Evolutionary conservation across 2,329 filamentous ascomycete species (phyloP), one percentile per base, ranked within the genome.

Genomic region (Colletotrichum phormii): DNA sequence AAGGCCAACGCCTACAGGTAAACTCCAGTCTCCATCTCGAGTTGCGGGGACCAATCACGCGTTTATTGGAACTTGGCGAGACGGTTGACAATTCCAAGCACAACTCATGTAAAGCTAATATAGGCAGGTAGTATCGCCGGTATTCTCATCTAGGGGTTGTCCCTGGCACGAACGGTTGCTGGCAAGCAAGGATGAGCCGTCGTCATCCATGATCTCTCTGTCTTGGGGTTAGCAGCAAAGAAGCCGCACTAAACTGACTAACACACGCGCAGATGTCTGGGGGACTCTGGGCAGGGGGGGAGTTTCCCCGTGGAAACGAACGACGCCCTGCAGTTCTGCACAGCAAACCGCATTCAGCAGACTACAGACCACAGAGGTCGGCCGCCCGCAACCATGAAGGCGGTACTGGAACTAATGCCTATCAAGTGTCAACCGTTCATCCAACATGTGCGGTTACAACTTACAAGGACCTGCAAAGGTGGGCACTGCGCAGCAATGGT

Each of bases 71-170:
- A 42, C 37, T 42, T 42, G 42, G 42, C 42, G 18, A 9, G 24
- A 59, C 24, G 37, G 33, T 51, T 7, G 42, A 31, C 4, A 15
- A n/a, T 46, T 54, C 54, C 26, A 49, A 49, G 42, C 42, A 54
- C 13, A 64, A 57, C 54, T 64, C 65, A 49, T 24, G 35, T 35
- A 35, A 49, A 35, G 67, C 66, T 60, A 33, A 12, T 64, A 64
- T 57, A 64, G 70, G 66, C 54, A 64, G 70, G 70, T 70, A 49
- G 33, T 35, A 61, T 70, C 60, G 42, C 54, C 46, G 26, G 22
- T 15, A 18, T 26, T 35, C 18, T 24, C 42, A n/a, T 55, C 8
- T 46, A 46, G 60, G 59, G 60, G 35, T 60, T 29, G 59, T 57
- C 66, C 65, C 60, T 61, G 60, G 29, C 33, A 60, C 42, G 26